Base-by-base conservation (phyloP, 2,329 filamentous ascomycete genomes). In the Ceratocystis diversiconidia region DNA sequence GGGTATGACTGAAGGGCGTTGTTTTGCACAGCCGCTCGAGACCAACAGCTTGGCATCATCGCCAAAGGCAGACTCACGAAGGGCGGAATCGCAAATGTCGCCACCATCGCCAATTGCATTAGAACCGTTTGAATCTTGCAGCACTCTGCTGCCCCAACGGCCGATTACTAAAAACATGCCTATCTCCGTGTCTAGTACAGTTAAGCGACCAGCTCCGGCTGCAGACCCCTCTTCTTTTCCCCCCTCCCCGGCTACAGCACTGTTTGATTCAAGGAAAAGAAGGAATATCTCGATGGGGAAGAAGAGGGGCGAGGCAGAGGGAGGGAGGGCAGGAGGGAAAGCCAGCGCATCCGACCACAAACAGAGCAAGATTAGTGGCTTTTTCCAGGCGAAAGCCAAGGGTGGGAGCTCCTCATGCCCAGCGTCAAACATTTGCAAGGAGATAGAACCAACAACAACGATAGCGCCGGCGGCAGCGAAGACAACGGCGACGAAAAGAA, bases 291-390 rank as follows among this genome's bases (percentile, higher is more conserved):
- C 72, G 78, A 61, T 72, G 36, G 62, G 72, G 66, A 71, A 67
- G 30, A 67, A 62, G 5, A 19, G 28, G 2, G 28, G 59, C 19
- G 5, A 72, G 70, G 71, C 50, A 7, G 48, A n/a, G n/a, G 48
- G 48, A 52, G 36, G 36, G 0, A 15, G 36, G 36, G 3, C 36
- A 41, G 36, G 36, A 41, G 12, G 10, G 3, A 41, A 41, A 15
- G 36, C 36, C 48, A 52, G 10, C 28, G 22, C 46, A 17, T 8
- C 48, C 15, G 69, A 68, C 7, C 63, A 70, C 32, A 73, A 74
- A 3, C 82, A 84, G 70, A 79, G 75, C 67, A 90, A 84, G 43
- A 76, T 95, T 12, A 87, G 82, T 72, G 88, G 89, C 1, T 95
- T 95, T 76, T 94, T 95, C 76, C 86, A 85, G 69, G 80, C 85